Percentiles rank a stretch among this genome's conserved stretches.
These are phyloP conservation scores for Lunularia cruciata DNA, from an alignment of 225 moss, liverwort and hornwort genomes.

Conservation along the genomic window DNA sequence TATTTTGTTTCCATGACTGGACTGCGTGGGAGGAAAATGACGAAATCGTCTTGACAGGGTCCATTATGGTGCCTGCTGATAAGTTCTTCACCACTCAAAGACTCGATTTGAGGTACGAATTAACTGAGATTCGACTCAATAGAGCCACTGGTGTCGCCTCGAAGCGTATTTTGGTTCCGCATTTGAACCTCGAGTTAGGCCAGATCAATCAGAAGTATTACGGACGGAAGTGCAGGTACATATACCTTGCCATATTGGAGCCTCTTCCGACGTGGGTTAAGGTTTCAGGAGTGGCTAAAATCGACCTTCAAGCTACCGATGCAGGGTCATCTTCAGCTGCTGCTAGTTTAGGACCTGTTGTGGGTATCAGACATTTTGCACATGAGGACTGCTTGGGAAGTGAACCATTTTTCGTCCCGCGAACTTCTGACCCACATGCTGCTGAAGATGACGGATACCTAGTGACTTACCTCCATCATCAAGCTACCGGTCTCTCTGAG, in stretches of 20 bases:
- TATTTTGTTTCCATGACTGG: constrained; percentile 30
- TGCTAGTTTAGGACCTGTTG: constrained; percentile 15
- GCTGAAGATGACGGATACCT: constrained; percentile 36
- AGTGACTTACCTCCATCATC: constrained; percentile 24
- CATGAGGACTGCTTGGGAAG: constrained; percentile 21
- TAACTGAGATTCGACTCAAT: constrained; percentile 26
- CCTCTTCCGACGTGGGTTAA: constrained; percentile 31
- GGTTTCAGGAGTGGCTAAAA: constrained; percentile 31
- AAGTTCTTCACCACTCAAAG: constrained; percentile 14
- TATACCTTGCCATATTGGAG: constrained; percentile 24
- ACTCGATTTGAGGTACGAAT: constrained; percentile 17
- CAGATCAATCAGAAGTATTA: constrained; percentile 25
- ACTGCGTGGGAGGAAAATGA: constrained; percentile 28
- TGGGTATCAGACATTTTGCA: constrained; percentile 21
- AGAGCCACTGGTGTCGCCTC: constrained; percentile 21
- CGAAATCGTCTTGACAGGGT: constrained; percentile 25
- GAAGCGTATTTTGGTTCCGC: constrained; percentile 10
- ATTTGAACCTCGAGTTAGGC: constrained; percentile 32
- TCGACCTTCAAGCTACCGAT: constrained; percentile 22
- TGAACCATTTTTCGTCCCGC: constrained; percentile 35
- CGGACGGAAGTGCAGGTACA: constrained; percentile 29
- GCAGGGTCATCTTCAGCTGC: background rate
- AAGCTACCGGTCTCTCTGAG: constrained; percentile 20
- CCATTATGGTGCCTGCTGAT: constrained; percentile 8
- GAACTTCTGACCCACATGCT: constrained; percentile 1